Base-by-base conservation (phyloP, 805 yeast genomes). In the Schizosaccharomyces cryophilus region DNA sequence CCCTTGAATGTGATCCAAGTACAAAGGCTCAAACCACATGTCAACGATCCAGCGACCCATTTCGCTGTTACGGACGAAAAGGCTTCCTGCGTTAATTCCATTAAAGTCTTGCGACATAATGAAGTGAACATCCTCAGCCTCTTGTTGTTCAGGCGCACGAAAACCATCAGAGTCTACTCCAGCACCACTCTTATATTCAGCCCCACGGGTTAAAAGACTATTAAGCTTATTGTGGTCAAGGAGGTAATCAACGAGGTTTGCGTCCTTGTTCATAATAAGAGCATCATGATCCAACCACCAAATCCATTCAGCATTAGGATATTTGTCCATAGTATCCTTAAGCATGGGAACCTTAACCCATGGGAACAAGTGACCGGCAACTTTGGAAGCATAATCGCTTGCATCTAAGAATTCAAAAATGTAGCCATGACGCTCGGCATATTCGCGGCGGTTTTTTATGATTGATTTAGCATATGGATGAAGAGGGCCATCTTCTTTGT, bases 1-100 rank as follows among this genome's bases (percentile, higher is more conserved):
- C 66, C 84, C 94, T 68, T 84, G 93, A 78, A 80, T 82, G 68
- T 83, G 89, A 69, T 85, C 93, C 71, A 85, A 84, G 72, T 81
- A 75, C 4, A 83, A 85, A 7, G 94, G 94, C 66, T 86, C 94
- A 89, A 90, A 84, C 94, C 94, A 85, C 15, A 78, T 66, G 69
- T 85, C 93, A 62, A 86, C 72, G 54, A 86, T 70, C 68, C 84
- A 71, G 61, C 80, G 82, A 2, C 86, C 71, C 94, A 94, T 86
- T 13, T 76, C 78, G 2, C 85, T 81, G 65, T 85, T 76, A 67
- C 81, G 78, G 67, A 86, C 75, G 61, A 86, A 70, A 66, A 86
- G 85, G 0, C 90, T 84, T 7, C 94, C 94, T 61, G 86, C 71
- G 68, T 85, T 86, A 72, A 86, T 85, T 1, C 94, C 94, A 63